Evolutionary conservation across 1,284 basidiomycete genomes (phyloP).

Genomic region (Xerocomus nothofagi): DNA sequence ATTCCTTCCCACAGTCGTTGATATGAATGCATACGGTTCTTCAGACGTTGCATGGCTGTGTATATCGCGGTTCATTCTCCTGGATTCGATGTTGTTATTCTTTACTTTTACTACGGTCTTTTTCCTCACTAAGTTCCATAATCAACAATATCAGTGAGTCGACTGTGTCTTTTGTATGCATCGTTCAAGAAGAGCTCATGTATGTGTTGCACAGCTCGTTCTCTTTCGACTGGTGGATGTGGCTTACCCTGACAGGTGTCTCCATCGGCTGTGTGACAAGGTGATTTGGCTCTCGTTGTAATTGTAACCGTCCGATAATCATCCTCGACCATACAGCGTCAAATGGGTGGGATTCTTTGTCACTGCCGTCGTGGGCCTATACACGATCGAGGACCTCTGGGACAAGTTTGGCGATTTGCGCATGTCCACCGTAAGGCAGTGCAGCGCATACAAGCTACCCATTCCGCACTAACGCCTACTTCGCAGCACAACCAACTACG

Average conservation of each 20-base stretch:
- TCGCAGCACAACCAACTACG: constrained; percentile 75
- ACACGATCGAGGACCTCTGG: constrained; percentile 98
- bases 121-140: constrained; percentile 95
- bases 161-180: constrained; percentile 31
- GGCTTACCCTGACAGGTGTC: constrained; percentile 87
- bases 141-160: constrained; percentile 85
- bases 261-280: constrained; percentile 96
- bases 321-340: constrained; percentile 53
- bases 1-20: neutral
- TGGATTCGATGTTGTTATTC: constrained; percentile 97
- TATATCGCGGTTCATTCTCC: constrained; percentile 95
- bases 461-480: constrained; percentile 9
- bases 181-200: constrained; percentile 3
- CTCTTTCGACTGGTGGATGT: constrained; percentile 95
- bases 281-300: constrained; percentile 37
- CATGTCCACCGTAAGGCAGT: constrained; percentile 75
- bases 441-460: constrained; percentile 11
- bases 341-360: constrained; percentile 98
- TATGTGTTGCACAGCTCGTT: constrained; percentile 62
- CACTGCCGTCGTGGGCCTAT: constrained; percentile 90
- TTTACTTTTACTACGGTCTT: constrained; percentile 98
- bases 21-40: neutral
- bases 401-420: constrained; percentile 95
- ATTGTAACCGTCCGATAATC: neutral
- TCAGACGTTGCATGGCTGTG: constrained; percentile 93